Evolutionary conservation across 2,329 filamentous ascomycete species (phyloP), one percentile per base, ranked within the genome.

Genomic region (Verticillium zaregamsianum): DNA sequence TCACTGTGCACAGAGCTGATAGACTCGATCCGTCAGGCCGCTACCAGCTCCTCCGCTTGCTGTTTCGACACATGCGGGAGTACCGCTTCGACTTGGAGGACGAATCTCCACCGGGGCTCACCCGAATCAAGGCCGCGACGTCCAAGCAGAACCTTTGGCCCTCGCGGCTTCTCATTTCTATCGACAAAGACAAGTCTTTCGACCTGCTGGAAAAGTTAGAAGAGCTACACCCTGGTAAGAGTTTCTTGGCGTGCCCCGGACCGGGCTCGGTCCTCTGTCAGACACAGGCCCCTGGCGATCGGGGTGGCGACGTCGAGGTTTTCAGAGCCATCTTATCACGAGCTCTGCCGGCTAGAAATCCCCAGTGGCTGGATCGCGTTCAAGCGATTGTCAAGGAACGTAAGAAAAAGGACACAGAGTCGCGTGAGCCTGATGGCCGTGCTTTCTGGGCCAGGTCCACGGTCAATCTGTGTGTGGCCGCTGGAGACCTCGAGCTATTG

Each of bases 401-500:
- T 20, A 69, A 55, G 58, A 64, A 40, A 0, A 70, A 65, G 20
- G 67, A 71, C 0, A 62, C 68, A 3, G 64, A 69, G 55, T 63
- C 67, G 15, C 66, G 68, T 14, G 67, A 69, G 7, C 61, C 67
- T 5, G 49, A 55, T 3, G 56, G 61, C 5, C 69, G 72, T 4
- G 61, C 61, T 8, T 69, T 68, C 25, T 74, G 71, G 70, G 62
- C 67, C 8, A 64, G 57, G 40, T 68, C 70, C 8, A 67, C 73
- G 0, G 25, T 74, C 17, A 65, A 66, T 31, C 64, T 74, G 0
- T 68, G 66, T 8, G 64, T 73, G 3, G 70, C 71, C 3, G 52
- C 63, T 2, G 68, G 68, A 2, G 68, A 71, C 20, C 25, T 71
- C 2, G 65, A 68, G 3, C 55, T 66, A 0, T 55, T 73, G 3